These are phyloP conservation scores for Penicillium malachiteum DNA, from an alignment of 495 filamentous ascomycete genomes.

Conservation along the genomic window DNA sequence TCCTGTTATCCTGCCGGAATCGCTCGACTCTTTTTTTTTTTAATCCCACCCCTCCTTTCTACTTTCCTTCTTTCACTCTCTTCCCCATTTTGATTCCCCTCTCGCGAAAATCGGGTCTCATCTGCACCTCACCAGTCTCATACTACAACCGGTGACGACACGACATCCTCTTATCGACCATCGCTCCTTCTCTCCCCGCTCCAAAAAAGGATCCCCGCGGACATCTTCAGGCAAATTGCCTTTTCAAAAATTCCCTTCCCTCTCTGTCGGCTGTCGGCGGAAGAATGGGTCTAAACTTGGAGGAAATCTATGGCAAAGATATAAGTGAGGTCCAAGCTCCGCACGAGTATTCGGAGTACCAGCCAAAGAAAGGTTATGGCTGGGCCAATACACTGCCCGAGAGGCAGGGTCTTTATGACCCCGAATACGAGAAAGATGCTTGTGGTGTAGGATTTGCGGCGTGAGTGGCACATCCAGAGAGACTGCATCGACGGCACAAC, in stretches of 20 bases:
- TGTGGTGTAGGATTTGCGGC: constrained; percentile 99
- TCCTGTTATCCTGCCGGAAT: constrained; percentile 31
- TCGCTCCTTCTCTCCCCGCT: constrained; percentile 16
- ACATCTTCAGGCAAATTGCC: constrained; percentile 16
- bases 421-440: constrained; percentile 95
- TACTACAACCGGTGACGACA: constrained; percentile 39
- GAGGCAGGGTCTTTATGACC: constrained; percentile 98
- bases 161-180: constrained; percentile 27
- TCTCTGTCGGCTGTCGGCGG: constrained; percentile 49
- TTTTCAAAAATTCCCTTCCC: constrained; percentile 22
- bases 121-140: constrained; percentile 19
- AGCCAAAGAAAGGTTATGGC: constrained; percentile 81
- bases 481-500: constrained; percentile 7
- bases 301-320: constrained; percentile 63
- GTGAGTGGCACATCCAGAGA: constrained; percentile 53
- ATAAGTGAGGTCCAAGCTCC: constrained; percentile 60
- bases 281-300: constrained; percentile 69
- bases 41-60: constrained; percentile 21
- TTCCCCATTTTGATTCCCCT: constrained; percentile 18
- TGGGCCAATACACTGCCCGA: constrained; percentile 95
- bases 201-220: constrained; percentile 12
- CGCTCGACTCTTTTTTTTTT: constrained; percentile 24
- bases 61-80: constrained; percentile 18
- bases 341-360: constrained; percentile 75
- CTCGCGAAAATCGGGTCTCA: constrained; percentile 20